phyloP scores from a whole-genome alignment of 345 rosid genomes.

The Gossypium raimondii region DNA sequence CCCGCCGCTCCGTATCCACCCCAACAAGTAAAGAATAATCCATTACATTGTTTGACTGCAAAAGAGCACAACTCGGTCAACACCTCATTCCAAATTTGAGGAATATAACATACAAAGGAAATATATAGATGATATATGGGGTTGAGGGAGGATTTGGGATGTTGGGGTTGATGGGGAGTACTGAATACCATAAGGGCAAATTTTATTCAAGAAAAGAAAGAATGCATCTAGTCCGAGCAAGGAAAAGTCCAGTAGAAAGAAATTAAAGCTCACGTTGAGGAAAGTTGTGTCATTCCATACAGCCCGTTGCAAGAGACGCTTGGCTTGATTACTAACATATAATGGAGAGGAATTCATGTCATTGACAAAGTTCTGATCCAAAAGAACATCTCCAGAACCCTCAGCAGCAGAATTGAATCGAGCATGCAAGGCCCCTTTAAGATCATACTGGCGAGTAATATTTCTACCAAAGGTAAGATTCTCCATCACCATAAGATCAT shows the following conservation, averaged over 20 bases:
- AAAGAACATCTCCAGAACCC: constrained; percentile 68
- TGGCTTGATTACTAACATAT: constrained; percentile 73
- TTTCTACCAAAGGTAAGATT: constrained; percentile 73
- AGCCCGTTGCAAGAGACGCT: constrained; percentile 69
- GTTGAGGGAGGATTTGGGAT: too few species aligned
- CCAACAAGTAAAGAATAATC: constrained; percentile 93
- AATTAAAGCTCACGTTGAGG: constrained; percentile 60
- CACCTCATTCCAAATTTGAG: not conserved
- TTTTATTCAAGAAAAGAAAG: not conserved
- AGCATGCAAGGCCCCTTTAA: constrained; percentile 86
- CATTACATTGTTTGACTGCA: constrained; percentile 88
- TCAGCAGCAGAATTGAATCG: constrained; percentile 51
- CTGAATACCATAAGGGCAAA: not conserved
- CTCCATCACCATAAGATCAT: constrained; percentile 98
- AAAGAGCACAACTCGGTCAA: constrained; percentile 5
- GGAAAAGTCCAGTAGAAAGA: not conserved
- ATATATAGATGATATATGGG: not conserved
- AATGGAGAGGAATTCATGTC: constrained; percentile 92
- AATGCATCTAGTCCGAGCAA: not conserved
- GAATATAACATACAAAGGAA: not conserved
- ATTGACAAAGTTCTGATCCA: constrained; percentile 88
- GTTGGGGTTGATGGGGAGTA: not conserved
- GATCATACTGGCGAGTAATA: constrained; percentile 82
- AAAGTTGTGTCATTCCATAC: constrained; percentile 95
- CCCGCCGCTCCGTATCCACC: constrained; percentile 57